Base-by-base conservation (phyloP, 305 asterid species). In the Lippia alba region DNA sequence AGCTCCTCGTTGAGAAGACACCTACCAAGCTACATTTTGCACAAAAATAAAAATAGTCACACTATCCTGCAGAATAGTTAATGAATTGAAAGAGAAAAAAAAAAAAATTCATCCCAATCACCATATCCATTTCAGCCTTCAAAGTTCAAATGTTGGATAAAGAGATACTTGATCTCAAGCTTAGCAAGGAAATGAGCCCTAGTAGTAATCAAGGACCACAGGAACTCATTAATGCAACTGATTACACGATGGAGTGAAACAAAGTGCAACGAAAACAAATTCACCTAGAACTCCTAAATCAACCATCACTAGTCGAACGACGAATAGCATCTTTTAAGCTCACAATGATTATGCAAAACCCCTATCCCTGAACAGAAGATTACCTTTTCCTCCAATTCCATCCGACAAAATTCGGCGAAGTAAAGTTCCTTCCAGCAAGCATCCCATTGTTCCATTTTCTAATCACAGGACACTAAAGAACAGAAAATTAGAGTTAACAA, bases 301-400 rank as follows among this genome's bases (percentile, higher is more conserved):
- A 69, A 17, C 44, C 18, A 67, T 10, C 4, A 56, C 45, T 67
- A 15, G 12, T 4, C 5, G 17, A 63, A 72, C 46, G 10, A 44
- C 19, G 8, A 46, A 8, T 10, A 46, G 61, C 66, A 66, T 57
- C 54, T 58, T 59, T 24, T 16, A 59, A 78, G 54, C 68, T 56
- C 45, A 44, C 12, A 74, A 51, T 46, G 54, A 65, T 4, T 12
- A 11, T 46, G 17, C 8, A 8, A 36, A 8, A 36, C 41, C 61
- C 15, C 16, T 56, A 16, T 1, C 9, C 41, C 45, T 15, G 24
- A 62, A 41, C 4, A 66, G 33, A 54, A 34, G 12, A 75, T 48
- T 76, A 86, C 91, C 88, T 82, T 74, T 74, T 83, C 69, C 74
- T 78, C 78, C 83, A 75, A 65, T 76, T 78, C 78, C 83, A 75